Evolutionary conservation across 129 eudicot species (phyloP).

Genomic region (Silybum marianum): DNA sequence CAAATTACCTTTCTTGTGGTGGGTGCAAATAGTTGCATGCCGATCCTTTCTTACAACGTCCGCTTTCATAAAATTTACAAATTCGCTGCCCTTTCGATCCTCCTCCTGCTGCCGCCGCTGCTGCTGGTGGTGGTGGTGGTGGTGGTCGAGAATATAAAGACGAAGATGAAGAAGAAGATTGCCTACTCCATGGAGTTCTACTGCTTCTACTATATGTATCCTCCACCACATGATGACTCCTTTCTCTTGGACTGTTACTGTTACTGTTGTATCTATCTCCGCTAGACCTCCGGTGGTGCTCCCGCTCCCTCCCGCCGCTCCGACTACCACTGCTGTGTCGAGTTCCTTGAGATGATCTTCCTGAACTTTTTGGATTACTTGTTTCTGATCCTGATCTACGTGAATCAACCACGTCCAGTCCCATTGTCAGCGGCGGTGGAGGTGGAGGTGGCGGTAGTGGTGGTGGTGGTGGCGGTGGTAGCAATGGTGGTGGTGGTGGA

Average conservation of each 20-base stretch:
- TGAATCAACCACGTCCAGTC: constrained; percentile 37
- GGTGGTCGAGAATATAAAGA: not conserved
- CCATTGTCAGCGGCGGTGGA: constrained; percentile 12
- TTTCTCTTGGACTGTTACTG: constrained; percentile 52
- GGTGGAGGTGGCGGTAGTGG: not conserved
- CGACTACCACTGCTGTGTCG: constrained; percentile 36
- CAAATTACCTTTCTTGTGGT: constrained; percentile 37
- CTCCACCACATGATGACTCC: constrained; percentile 54
- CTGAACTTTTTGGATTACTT: constrained; percentile 26
- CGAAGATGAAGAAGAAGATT: constrained; percentile 28
- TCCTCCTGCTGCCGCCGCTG: not conserved
- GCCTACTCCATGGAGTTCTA: constrained; percentile 63
- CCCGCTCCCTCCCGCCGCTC: constrained; percentile 51
- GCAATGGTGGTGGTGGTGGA: constrained; percentile 12
- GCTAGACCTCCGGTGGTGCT: constrained; percentile 51
- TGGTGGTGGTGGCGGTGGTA: not conserved
- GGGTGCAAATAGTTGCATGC: constrained; percentile 75
- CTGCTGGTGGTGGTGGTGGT: not conserved
- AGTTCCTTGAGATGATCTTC: constrained; percentile 52
- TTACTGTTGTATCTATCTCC: constrained; percentile 31
- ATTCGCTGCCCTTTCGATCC: constrained; percentile 55
- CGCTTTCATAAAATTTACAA: constrained; percentile 76
- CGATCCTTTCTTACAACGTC: constrained; percentile 82
- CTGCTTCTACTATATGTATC: constrained; percentile 52
- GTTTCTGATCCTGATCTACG: constrained; percentile 39